Base-by-base conservation (phyloP, 345 rosid genomes). In the Eucalyptus cladocalyx region DNA sequence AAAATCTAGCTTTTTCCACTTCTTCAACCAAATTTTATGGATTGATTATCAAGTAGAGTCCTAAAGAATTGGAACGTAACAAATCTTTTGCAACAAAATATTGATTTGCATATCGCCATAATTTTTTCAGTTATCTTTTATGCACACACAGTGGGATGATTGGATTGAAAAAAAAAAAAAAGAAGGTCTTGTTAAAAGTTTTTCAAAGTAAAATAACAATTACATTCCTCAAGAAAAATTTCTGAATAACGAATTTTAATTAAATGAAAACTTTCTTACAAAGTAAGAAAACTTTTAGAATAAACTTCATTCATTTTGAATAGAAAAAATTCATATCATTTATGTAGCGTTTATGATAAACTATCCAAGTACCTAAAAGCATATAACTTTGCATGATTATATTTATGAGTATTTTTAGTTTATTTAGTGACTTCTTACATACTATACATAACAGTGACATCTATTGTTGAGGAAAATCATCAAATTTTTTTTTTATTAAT, bases 171-270 rank as follows among this genome's bases (percentile, higher is more conserved):
- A 65, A 7, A 4, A 65, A 65, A 4, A n/a, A n/a, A n/a, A n/a
- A n/a, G n/a, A n/a, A 65, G 37, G 17, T 65, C 1, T 15, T 8
- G 40, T 16, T 62, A 30, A 28, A 28, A 13, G 1, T 0, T 0
- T 4, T 65, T n/a, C 76, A 15, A 4, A 65, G 21, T 65, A n/a
- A 65, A 65, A n/a, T 3, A n/a, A 65, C 76, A n/a, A 65, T 65
- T n/a, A 65, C 19, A 65, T 65, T 65, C 19, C 76, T 65, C 37
- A 65, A 65, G 37, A 16, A 65, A n/a, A 9, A 65, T 65, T 15
- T 65, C 34, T 65, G 10, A n/a, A 65, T 16, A 21, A 65, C 4
- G 21, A 65, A n/a, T 16, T n/a, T 65, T n/a, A 11, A n/a, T 65
- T 65, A 65, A 65, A 65, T n/a, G 40, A 65, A 65, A 65, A 14